phyloP scores from a whole-genome alignment of 2,329 filamentous ascomycete genomes.

The Pyrenophora tritici-repentis region DNA sequence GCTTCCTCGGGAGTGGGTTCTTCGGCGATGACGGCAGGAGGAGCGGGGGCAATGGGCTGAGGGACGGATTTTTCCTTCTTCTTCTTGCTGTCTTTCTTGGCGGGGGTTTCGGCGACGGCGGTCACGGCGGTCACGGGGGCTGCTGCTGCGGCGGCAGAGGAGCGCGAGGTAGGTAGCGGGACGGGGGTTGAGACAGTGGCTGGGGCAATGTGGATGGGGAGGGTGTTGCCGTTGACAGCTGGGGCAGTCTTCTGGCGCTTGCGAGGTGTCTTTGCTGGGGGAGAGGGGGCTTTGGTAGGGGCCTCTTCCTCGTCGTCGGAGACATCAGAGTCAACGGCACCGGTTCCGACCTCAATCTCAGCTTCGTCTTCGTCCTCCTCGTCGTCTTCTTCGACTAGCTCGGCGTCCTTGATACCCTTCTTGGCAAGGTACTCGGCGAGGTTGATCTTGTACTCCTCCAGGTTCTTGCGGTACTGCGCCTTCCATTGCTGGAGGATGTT shows the following conservation, averaged over 20 bases:
- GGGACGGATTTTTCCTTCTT: conserved; percentile 38
- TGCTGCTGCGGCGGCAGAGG: conserved; percentile 18
- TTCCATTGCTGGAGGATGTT: conserved; percentile 38
- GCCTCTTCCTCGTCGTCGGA: conserved; percentile 41
- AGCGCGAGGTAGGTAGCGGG: conserved; percentile 31
- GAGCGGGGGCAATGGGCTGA: conserved; percentile 34
- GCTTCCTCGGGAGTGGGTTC: conserved; percentile 39
- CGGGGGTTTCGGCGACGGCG: conserved; percentile 24
- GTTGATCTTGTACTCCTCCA: conserved; percentile 61
- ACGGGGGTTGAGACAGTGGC: conserved; percentile 29
- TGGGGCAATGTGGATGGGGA: conserved; percentile 21
- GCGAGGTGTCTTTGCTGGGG: conserved; percentile 43
- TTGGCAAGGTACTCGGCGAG: conserved; percentile 62
- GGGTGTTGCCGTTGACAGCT: conserved; percentile 30
- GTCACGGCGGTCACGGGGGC: neutral
- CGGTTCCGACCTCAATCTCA: conserved; percentile 42
- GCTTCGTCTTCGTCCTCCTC: conserved; percentile 27
- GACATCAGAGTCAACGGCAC: conserved; percentile 50
- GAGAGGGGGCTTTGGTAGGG: conserved; percentile 43
- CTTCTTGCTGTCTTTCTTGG: conserved; percentile 44
- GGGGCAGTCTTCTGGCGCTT: conserved; percentile 48
- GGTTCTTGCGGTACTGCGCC: conserved; percentile 58
- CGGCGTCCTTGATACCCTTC: conserved; percentile 45
- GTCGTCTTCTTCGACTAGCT: conserved; percentile 50
- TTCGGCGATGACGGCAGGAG: conserved; percentile 22